Base-by-base conservation (phyloP, 2,329 filamentous ascomycete genomes). In the Clonostachys sp. region DNA sequence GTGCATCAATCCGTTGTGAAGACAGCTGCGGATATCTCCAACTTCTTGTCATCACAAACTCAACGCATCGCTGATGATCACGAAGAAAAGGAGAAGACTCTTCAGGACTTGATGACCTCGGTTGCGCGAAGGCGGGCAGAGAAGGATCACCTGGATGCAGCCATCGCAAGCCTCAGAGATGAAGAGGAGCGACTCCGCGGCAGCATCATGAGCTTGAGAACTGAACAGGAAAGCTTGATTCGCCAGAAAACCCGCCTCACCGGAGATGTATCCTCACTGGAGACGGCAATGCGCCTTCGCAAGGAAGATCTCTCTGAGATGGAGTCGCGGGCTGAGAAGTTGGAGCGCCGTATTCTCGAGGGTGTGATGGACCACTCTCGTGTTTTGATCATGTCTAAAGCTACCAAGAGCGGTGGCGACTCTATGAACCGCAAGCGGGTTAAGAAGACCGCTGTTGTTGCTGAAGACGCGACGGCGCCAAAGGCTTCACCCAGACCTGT, bases 281-380 rank as follows among this genome's bases (percentile, higher is more conserved):
- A 97, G 63, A 97, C 90, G 9, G 92, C 94, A 1, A 78, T 97
- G 33, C 83, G 86, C 16, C 84, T 97, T 48, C 87, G 94, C 47
- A 87, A 89, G 41, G 92, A 97, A 56, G 94, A 97, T 68, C 81
- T 99, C 50, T 83, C 89, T 42, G 79, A 87, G 24, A 96, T 99
- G 88, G 92, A 97, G 63, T 74, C 80, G 12, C 87, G 92, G 52
- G 94, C 92, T 4, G 91, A 96, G 63, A 81, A 83, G 5, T 76
- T 99, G 20, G 94, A 99, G 70, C 87, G 91, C 45, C 85, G 94
- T 24, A 96, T 99, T 55, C 73, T 99, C 34, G 92, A 97, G 55
- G 91, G 92, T 24, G 89, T 97, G 52, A 95, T 99, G 71, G 91
- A 97, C 57, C 92, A 97, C 63, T 96, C 92, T 17, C 87, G 92